Conservation (phyloP, 352 stramenopile genomes). For the Phytophthora constricta region DNA sequence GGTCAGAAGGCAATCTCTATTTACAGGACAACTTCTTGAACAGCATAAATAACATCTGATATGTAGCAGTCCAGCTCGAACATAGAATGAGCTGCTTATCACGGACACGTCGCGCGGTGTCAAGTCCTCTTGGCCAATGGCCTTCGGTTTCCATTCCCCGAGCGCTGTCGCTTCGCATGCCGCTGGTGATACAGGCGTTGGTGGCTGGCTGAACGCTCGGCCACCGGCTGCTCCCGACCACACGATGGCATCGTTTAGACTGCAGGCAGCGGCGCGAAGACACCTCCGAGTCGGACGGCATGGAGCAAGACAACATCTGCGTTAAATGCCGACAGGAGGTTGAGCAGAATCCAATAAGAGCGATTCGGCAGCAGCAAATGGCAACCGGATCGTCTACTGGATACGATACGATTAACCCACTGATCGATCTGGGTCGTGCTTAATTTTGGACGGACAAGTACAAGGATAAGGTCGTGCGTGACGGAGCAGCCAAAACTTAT, state of each 20-base stretch:
- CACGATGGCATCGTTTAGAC: neutral
- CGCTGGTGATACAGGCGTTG: neutral
- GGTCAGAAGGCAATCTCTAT: neutral
- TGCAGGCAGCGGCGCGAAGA: too few relatives aligned
- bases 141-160: too few relatives aligned
- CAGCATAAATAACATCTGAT: neutral
- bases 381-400: neutral
- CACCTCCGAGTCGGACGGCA: too few relatives aligned
- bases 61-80: too few relatives aligned
- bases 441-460: neutral
- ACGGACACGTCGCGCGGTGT: neutral
- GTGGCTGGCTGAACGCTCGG: neutral
- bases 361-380: neutral
- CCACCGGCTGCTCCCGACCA: neutral
- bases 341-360: neutral
- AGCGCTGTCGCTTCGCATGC: neutral
- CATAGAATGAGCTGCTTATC: neutral
- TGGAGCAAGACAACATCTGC: too few relatives aligned
- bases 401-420: conserved; percentile 8
- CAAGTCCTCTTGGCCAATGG: neutral
- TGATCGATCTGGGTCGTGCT: neutral
- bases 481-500: too few relatives aligned
- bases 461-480: too few relatives aligned
- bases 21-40: neutral
- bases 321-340: neutral